phyloP scores from a whole-genome alignment of 768 basidiomycete genomes.

The Tylopilus sp. region DNA sequence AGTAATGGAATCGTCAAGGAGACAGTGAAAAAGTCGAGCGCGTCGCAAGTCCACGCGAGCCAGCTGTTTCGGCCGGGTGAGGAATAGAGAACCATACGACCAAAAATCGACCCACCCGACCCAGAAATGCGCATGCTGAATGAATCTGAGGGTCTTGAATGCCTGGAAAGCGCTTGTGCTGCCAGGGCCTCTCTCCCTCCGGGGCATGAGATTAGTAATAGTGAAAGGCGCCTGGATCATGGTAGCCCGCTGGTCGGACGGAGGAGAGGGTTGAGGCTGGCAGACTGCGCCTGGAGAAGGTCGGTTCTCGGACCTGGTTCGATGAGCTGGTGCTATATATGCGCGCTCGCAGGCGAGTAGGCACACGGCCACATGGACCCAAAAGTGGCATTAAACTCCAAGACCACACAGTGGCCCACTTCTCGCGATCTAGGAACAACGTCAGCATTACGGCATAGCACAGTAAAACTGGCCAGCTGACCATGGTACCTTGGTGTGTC shows the following conservation, averaged over 20 bases:
- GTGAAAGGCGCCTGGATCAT: constrained; percentile 32
- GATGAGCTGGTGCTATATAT: constrained; percentile 8
- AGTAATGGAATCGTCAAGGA: constrained; percentile 53
- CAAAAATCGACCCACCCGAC: constrained; percentile 40
- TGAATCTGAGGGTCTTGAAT: constrained; percentile 41
- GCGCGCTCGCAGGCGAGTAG: background rate
- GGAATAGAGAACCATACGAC: background rate
- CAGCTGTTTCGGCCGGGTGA: constrained; percentile 54
- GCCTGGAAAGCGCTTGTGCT: constrained; percentile 40
- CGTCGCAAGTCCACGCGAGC: constrained; percentile 86
- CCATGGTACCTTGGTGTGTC: background rate
- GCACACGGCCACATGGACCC: constrained; percentile 9
- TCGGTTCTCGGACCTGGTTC: background rate
- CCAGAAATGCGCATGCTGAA: constrained; percentile 59
- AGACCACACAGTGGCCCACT: background rate
- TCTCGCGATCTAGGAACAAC: constrained; percentile 18
- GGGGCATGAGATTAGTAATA: constrained; percentile 47
- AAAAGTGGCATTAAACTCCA: constrained; percentile 10
- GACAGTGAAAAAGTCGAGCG: constrained; percentile 84
- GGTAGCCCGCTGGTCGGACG: background rate
- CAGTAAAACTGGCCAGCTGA: constrained; percentile 6
- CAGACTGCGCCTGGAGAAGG: background rate
- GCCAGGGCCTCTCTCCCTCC: constrained; percentile 36
- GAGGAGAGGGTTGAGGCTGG: background rate
- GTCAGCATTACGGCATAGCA: constrained; percentile 14